phyloP scores from a whole-genome alignment of 495 filamentous ascomycete species.

The Ramalina peruviana region DNA sequence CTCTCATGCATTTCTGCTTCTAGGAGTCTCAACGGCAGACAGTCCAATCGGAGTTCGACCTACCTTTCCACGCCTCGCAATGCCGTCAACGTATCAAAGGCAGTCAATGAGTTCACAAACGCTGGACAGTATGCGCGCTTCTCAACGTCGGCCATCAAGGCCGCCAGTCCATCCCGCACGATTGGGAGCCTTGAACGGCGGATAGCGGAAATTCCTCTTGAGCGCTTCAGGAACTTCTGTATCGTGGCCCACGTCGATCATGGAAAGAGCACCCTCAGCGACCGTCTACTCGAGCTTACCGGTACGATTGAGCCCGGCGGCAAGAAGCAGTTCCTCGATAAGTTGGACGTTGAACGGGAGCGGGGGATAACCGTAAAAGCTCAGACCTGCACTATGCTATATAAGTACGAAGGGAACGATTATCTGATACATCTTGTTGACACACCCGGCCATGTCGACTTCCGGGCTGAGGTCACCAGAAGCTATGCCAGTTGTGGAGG shows the following conservation, averaged over 20 bases:
- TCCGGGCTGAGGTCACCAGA: conserved; percentile 85
- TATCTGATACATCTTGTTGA: conserved; percentile 93
- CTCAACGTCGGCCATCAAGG: conserved; percentile 24
- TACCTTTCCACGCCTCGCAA: background rate
- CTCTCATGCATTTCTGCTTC: too few relatives aligned
- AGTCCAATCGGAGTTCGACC: background rate
- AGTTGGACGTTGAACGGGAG: conserved; percentile 90
- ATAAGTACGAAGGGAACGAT: conserved; percentile 70
- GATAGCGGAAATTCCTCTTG: conserved; percentile 78
- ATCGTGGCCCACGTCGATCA: conserved; percentile 99
- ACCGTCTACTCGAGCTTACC: conserved; percentile 85
- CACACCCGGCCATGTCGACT: conserved; percentile 95
- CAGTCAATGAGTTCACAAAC: too few relatives aligned
- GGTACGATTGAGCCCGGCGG: conserved; percentile 77
- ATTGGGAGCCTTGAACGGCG: conserved; percentile 55
- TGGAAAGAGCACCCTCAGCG: conserved; percentile 89
- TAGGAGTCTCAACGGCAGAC: background rate
- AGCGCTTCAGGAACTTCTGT: conserved; percentile 88
- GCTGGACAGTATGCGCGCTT: conserved; percentile 21
- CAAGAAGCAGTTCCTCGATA: conserved; percentile 94
- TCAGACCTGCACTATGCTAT: conserved; percentile 96
- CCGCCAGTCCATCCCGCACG: conserved; percentile 25
- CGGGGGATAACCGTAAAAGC: conserved; percentile 97
- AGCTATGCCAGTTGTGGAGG: conserved; percentile 94
- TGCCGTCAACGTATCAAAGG: too few relatives aligned